Base-by-base conservation (phyloP, 345 rosid species). In the Draba incana region DNA sequence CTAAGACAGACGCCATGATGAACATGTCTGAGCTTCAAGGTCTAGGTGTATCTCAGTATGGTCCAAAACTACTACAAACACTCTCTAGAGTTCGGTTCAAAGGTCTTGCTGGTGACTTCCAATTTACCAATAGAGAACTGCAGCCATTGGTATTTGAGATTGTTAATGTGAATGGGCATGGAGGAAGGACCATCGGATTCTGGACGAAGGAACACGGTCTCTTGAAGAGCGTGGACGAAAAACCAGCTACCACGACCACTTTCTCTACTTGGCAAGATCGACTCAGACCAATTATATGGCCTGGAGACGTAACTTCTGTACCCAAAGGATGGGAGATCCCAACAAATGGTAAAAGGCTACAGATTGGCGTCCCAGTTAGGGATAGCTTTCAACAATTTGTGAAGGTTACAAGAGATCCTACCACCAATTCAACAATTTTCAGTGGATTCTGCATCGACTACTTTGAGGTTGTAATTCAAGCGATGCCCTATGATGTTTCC, bases 21-120 rank as follows among this genome's bases (percentile, higher is more conserved):
- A 78, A 47, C 71, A 33, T 33, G 14, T 65, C 80, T 2, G 81
- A 74, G 11, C 79, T 86, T 14, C 71, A 74, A 50, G 51, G 66
- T 37, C 33, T 84, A 5, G 79, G 80, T 7, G 57, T 80, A 41
- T 84, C 83, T 3, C 50, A 8, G 10, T 72, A 67, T 10, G 88
- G 88, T 61, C 83, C 68, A 7, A 55, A 50, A 5, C 80, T 86
- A 43, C 23, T 72, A 53, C 66, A 43, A 9, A 55, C 72, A n/a
- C 52, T 86, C 12, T 75, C 82, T 3, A 46, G 13, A 5, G 68
- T 65, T 2, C 71, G 41, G 42, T 82, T 82, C 71, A 76, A 4
- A 66, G 85, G 88, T 1, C 80, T 86, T 3, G 41, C 64, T 0
- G 86, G 85, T 10, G 74, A 81, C 24, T 79, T 70, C 46, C 27